These are phyloP conservation scores for Paradendryphiella salina DNA, from an alignment of 2,329 filamentous ascomycete species.

Conservation along the genomic window DNA sequence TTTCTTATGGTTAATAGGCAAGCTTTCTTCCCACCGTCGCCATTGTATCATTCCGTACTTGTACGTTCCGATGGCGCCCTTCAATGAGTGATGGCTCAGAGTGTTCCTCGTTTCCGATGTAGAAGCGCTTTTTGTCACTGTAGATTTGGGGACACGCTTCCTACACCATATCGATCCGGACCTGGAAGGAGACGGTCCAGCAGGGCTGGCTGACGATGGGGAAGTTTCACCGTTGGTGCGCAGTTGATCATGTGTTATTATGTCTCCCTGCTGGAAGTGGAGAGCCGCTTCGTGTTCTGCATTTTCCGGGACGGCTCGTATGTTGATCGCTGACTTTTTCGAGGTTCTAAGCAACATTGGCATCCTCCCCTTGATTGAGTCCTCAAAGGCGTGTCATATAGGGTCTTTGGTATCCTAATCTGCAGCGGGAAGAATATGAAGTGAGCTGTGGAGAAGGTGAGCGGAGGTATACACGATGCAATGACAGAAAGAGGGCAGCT, in stretches of 20 bases:
- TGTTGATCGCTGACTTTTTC: constrained; percentile 37
- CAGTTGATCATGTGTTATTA: constrained; percentile 26
- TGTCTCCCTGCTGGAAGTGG: constrained; percentile 47
- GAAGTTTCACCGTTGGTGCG: constrained; percentile 34
- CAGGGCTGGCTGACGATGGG: constrained; percentile 21
- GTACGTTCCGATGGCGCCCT: constrained; percentile 50
- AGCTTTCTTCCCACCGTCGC: constrained; percentile 29
- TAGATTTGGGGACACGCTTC: constrained; percentile 11
- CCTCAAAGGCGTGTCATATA: not conserved
- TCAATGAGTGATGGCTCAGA: constrained; percentile 26
- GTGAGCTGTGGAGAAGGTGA: constrained; percentile 8
- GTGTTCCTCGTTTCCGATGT: constrained; percentile 31
- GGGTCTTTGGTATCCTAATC: not conserved
- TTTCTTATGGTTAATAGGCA: constrained; percentile 11
- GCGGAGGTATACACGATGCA: not conserved
- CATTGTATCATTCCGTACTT: constrained; percentile 51
- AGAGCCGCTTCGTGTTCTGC: constrained; percentile 27
- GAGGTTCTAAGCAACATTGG: constrained; percentile 22
- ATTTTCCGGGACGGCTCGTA: constrained; percentile 43
- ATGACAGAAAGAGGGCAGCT: constrained; percentile 7
- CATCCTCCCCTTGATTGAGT: constrained; percentile 22
- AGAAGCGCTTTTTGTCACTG: constrained; percentile 17
- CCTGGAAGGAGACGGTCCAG: constrained; percentile 22
- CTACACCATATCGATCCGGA: constrained; percentile 22
- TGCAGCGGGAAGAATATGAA: constrained; percentile 4